Conservation (phyloP, 768 basidiomycete genomes). For the Suillus placidus region DNA sequence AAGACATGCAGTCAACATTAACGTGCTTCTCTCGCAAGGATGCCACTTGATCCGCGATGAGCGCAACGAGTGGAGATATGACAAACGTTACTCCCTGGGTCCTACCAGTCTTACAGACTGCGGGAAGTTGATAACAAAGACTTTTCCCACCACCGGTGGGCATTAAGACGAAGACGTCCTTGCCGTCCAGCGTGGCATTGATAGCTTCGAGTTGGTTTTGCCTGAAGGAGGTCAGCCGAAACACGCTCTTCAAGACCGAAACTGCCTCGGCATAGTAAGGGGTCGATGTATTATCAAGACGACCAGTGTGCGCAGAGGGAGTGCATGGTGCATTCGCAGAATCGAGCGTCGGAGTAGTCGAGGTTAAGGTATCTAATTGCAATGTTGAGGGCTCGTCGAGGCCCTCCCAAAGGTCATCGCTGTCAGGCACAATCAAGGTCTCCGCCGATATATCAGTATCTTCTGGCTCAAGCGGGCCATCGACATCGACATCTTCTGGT, state of each 20-base stretch:
- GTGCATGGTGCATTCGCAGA: conserved; percentile 16
- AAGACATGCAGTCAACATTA: conserved; percentile 70
- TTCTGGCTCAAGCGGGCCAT: conserved; percentile 23
- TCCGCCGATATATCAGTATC: conserved; percentile 21
- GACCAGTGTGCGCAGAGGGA: conserved; percentile 10
- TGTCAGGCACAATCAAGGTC: conserved; percentile 32
- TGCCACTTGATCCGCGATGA: conserved; percentile 89
- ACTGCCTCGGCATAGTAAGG: conserved; percentile 35
- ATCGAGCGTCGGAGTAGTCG: conserved; percentile 18
- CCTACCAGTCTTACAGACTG: conserved; percentile 70
- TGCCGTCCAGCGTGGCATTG: conserved; percentile 72
- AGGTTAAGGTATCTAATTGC: conserved; percentile 33
- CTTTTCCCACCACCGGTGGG: conserved; percentile 96
- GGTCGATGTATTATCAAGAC: conserved; percentile 36
- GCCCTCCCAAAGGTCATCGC: conserved; percentile 53
- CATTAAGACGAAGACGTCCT: conserved; percentile 93
- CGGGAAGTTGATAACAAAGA: conserved; percentile 89
- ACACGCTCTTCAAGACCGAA: conserved; percentile 42
- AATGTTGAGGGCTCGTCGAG: conserved; percentile 41
- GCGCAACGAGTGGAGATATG: conserved; percentile 82
- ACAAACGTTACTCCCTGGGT: conserved; percentile 88
- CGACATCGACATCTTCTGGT: conserved; percentile 10
- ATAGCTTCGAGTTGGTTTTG: conserved; percentile 88
- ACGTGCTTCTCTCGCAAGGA: conserved; percentile 65
- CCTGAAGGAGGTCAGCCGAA: conserved; percentile 71